Conservation (phyloP, 2,329 filamentous ascomycete genomes). For the Orbilia quercus region DNA sequence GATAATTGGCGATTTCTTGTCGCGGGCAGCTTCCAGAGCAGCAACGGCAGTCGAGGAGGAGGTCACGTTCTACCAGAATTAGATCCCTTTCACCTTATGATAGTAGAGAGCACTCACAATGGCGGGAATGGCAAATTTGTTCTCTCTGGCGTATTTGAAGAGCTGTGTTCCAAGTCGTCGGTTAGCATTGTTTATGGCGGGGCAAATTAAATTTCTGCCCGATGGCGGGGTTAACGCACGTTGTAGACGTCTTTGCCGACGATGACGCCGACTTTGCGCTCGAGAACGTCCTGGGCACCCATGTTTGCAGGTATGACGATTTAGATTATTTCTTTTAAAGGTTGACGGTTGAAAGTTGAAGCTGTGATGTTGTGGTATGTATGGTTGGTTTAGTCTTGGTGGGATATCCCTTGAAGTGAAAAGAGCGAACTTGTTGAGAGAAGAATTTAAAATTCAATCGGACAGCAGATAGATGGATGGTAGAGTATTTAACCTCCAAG, state of each 20-base stretch:
- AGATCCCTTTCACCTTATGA: conserved; percentile 66
- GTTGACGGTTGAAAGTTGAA: conserved; percentile 14
- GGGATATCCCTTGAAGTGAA: not conserved
- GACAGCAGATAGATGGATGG: not conserved
- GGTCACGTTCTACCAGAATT: conserved; percentile 78
- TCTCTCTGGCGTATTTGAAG: conserved; percentile 89
- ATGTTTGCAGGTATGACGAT: conserved; percentile 60
- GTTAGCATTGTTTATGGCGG: conserved; percentile 45
- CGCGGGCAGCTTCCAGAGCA: conserved; percentile 91
- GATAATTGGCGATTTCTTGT: conserved; percentile 90
- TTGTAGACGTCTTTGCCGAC: conserved; percentile 73
- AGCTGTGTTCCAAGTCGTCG: conserved; percentile 65
- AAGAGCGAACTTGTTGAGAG: not conserved
- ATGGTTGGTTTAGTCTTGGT: not conserved
- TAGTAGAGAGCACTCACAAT: conserved; percentile 80
- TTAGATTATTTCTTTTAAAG: too few relatives aligned
- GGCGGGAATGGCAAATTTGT: conserved; percentile 88
- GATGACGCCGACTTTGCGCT: conserved; percentile 74
- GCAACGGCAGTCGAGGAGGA: conserved; percentile 88
- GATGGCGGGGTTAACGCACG: conserved; percentile 57
- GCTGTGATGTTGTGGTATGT: conserved; percentile 6
- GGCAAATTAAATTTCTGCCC: conserved; percentile 37
- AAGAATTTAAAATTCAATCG: not conserved
- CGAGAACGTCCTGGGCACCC: conserved; percentile 69
- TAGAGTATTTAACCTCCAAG: not conserved